These are phyloP conservation scores for Xylaria sp. DNA, from an alignment of 2,329 filamentous ascomycete genomes.

Conservation along the genomic window DNA sequence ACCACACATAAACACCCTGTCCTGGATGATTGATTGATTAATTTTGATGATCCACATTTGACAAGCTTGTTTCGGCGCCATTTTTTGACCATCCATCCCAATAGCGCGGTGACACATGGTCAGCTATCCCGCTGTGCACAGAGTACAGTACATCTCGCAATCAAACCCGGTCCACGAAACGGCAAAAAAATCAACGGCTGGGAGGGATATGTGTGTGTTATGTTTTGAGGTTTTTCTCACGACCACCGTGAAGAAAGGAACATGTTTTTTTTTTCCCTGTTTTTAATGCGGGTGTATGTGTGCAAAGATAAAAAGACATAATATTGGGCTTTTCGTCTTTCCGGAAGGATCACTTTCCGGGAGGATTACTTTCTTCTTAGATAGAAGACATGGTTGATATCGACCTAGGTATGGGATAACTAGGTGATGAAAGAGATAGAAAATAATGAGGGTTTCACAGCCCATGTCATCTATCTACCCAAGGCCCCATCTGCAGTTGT, in stretches of 20 bases:
- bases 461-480: not conserved
- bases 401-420: too few species aligned
- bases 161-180: too few species aligned
- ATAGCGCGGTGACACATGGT: conserved; percentile 25
- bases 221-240: too few species aligned
- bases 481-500: not conserved
- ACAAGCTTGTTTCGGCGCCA: conserved; percentile 18
- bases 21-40: too few species aligned
- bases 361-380: not conserved
- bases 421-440: not conserved
- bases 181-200: too few species aligned
- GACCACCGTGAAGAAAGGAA: too few species aligned
- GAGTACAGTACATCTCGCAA: too few species aligned
- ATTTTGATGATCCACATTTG: conserved; percentile 23
- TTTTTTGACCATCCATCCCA: conserved; percentile 14
- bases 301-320: not conserved
- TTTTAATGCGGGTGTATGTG: not conserved
- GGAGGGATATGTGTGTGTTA: too few species aligned
- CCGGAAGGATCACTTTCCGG: too few species aligned
- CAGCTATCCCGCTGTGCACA: conserved; percentile 1
- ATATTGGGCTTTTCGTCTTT: not conserved
- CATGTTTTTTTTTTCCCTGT: not conserved
- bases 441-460: not conserved
- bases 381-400: not conserved
- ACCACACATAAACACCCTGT: conserved; percentile 7